Conservation (phyloP, 805 yeast species). For the Myxozyma udenii region DNA sequence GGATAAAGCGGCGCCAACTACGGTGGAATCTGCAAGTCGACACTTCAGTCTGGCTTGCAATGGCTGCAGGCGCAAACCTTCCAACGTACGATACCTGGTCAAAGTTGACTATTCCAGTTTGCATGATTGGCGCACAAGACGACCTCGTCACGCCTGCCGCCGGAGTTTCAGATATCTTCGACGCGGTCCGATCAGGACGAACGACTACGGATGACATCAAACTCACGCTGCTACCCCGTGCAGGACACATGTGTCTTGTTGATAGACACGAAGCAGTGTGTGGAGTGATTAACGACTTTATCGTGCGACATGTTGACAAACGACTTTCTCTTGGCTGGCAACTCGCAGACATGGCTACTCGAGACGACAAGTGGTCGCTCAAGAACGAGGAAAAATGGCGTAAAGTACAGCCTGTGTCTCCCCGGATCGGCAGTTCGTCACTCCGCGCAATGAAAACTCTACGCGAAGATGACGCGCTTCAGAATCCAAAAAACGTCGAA, state of each 20-base stretch:
- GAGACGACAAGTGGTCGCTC: conserved; percentile 73
- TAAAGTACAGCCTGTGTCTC: conserved; percentile 51
- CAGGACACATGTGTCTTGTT: conserved; percentile 65
- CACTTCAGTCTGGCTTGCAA: conserved; percentile 52
- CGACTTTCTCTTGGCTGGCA: conserved; percentile 72
- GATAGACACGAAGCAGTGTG: conserved; percentile 63
- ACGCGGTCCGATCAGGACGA: conserved; percentile 25
- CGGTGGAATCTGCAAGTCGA: conserved; percentile 68
- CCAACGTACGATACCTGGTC: conserved; percentile 47
- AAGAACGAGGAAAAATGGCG: conserved; percentile 75
- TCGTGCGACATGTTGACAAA: conserved; percentile 49
- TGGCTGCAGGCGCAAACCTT: conserved; percentile 50
- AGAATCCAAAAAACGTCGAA: conserved; percentile 60
- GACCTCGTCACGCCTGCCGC: conserved; percentile 56
- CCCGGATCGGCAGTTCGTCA: conserved; percentile 43
- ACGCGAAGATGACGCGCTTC: conserved; percentile 58
- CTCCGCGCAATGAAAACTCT: conserved; percentile 72
- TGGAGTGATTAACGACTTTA: conserved; percentile 58
- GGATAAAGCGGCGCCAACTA: conserved; percentile 56
- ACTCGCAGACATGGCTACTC: conserved; percentile 47
- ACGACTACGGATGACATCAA: conserved; percentile 37
- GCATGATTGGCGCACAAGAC: conserved; percentile 57
- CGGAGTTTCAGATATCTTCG: conserved; percentile 38
- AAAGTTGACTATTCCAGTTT: conserved; percentile 43
- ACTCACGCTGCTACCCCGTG: conserved; percentile 40